Base-by-base conservation (phyloP, 2,329 filamentous ascomycete species). In the Aspergillus udagawae region DNA sequence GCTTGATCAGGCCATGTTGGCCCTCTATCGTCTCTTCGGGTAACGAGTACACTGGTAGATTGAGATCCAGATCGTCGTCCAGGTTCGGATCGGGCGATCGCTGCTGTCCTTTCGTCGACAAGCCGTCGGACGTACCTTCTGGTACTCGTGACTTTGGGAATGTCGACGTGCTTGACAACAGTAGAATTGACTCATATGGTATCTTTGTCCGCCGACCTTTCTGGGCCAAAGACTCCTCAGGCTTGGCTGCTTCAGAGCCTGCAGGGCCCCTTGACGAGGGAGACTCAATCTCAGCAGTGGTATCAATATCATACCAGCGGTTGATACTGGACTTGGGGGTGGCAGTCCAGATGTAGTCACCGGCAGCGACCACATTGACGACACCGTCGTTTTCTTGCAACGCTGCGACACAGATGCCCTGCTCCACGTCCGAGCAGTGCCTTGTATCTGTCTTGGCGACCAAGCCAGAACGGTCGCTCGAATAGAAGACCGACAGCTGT, bases 401-500 rank as follows among this genome's bases (percentile, higher is more conserved):
- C 5, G 96, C 81, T n/a, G 93, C 93, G 14, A 97, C 82, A 14
- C 91, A 96, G 7, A 96, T 78, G 0, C 93, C 94, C 66, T 96
- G 90, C 67, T 97, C 92, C 74, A 93, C 83, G 62, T 92, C 89
- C 21, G 84, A 82, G 28, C 87, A 81, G 56, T 86, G 85, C 62
- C 92, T 84, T 27, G 93, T 88, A 71, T 99, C 94, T 0, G 93
- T 97, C 80, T 97, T 99, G 54, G 92, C 93, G n/a, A 99, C 88
- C 60, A 97, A 77, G 2, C 94, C 94, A 1, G 91, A 92, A 52
- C 93, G 87, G 75, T 99, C 94, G 65, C 89, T 90, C 55, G 93
- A 97, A 77, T 97, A 97, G 74, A 99, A 97, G 29, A 96, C 84
- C 9, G 88, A 88, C 3, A 99, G 82, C 57, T 89, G 83, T 0